Evolutionary conservation across 352 stramenopile genomes (phyloP), one percentile per base, ranked within the genome.

Genomic region (Globisporangium paddicum): DNA sequence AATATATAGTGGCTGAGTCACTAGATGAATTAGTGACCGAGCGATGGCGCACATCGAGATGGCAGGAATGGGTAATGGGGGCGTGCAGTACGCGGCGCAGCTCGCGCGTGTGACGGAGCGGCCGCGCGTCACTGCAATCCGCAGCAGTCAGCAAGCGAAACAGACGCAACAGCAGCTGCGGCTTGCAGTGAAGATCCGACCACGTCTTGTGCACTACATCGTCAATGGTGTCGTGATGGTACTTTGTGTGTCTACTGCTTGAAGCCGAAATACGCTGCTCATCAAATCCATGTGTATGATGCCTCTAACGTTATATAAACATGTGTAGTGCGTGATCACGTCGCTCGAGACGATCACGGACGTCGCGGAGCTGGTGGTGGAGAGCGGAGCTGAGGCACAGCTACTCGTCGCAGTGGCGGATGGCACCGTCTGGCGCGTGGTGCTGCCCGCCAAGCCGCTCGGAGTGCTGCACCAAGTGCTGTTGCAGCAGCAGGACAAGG

Each of bases 381-480:
- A 57, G 25, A 23, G 38, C 41, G 21, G 28, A 21, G 30, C 18
- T 13, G 37, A 23, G 19, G 35, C 40, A 16, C 53, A 69, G 41
- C 18, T 88, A 0, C 46, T 86, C 6, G 57, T 89, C 8, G 62
- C 73, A 1, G 57, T 58, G 1, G 62, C 51, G 18, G 72, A 82
- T 42, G 80, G 80, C 14, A 65, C 61, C 16, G 41, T 90, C 38
- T 90, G 78, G 76, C 32, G 79, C 7, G 74, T 83, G 42, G 75
- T 58, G n/a, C 52, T 83, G 9, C 64, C 75, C 1, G 32, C 16
- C 21, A 40, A 54, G 30, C 35, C 34, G 2, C 23, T 54, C 10
- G 37, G 45, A 6, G 58, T 32, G 14, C 38, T 62, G 37, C 51
- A 63, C 19, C 59, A 61, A 10, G 47, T 58, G 26, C 8, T 69